phyloP scores from a whole-genome alignment of 176 grass and related monocot genomes.

The Bonia amplexicaulis region DNA sequence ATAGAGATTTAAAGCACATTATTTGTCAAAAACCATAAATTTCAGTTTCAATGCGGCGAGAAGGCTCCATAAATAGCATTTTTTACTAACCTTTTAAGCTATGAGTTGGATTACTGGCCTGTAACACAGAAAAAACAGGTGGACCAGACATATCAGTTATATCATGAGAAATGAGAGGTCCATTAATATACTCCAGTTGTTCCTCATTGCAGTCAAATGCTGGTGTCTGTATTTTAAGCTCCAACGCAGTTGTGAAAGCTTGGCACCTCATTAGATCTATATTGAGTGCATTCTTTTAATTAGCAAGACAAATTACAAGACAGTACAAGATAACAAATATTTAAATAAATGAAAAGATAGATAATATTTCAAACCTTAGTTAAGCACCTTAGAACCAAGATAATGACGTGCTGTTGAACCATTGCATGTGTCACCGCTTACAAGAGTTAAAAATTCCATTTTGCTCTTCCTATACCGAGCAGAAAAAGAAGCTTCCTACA shows the following conservation, averaged over 20 bases:
- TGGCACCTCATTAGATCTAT: background rate
- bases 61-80: background rate
- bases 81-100: conserved; percentile 8
- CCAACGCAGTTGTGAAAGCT: background rate
- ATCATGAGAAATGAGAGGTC: background rate
- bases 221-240: background rate
- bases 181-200: conserved; percentile 7
- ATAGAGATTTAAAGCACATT: background rate
- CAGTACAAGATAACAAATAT: background rate
- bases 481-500: background rate
- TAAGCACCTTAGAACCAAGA: background rate
- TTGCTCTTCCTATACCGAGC: background rate
- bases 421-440: background rate
- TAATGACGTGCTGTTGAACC: background rate
- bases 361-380: background rate
- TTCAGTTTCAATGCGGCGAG: background rate
- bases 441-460: background rate
- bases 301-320: background rate
- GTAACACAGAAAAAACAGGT: background rate
- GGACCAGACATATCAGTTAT: background rate
- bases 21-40: background rate
- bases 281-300: background rate
- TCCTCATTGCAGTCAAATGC: background rate
- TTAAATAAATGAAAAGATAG: background rate
- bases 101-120: background rate